Percentiles rank a stretch among this genome's conserved stretches.
Evolutionary conservation across 1,284 basidiomycete species (phyloP).

Genomic region (Hemileia vastatrix): DNA sequence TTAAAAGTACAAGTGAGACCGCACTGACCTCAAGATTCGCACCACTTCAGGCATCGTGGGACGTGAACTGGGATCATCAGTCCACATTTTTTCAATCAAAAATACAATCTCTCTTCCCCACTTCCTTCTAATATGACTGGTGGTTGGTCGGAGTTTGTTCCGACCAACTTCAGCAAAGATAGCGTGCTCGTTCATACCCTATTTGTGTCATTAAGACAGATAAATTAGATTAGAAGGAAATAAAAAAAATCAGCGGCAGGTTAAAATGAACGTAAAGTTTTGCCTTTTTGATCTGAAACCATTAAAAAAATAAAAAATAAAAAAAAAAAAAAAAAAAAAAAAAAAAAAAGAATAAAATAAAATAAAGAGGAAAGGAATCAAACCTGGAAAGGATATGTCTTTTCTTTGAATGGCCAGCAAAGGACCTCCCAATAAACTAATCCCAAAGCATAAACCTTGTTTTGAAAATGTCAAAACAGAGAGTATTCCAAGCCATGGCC

Average conservation of each 20-base stretch:
- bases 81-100: conserved; percentile 92
- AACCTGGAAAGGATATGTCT: conserved; percentile 91
- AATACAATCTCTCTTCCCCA: conserved; percentile 89
- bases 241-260: no score
- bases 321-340: no score
- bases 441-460: conserved; percentile 73
- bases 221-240: no score
- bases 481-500: neutral
- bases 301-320: no score
- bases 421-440: conserved; percentile 99
- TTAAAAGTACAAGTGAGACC: no score
- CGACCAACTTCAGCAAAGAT: conserved; percentile 94
- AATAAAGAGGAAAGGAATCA: neutral
- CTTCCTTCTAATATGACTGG: conserved; percentile 67
- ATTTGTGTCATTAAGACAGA: no score
- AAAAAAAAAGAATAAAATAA: no score
- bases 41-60: conserved; percentile 89
- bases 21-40: conserved; percentile 8
- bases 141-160: conserved; percentile 61
- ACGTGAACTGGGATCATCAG: conserved; percentile 73
- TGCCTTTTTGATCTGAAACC: no score
- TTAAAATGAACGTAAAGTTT: no score
- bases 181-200: conserved; percentile 54
- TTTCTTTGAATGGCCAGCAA: conserved; percentile 73
- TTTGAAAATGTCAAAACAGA: neutral